phyloP scores from a whole-genome alignment of 2,329 filamentous ascomycete species.

The Stagonosporopsis tanaceti region DNA sequence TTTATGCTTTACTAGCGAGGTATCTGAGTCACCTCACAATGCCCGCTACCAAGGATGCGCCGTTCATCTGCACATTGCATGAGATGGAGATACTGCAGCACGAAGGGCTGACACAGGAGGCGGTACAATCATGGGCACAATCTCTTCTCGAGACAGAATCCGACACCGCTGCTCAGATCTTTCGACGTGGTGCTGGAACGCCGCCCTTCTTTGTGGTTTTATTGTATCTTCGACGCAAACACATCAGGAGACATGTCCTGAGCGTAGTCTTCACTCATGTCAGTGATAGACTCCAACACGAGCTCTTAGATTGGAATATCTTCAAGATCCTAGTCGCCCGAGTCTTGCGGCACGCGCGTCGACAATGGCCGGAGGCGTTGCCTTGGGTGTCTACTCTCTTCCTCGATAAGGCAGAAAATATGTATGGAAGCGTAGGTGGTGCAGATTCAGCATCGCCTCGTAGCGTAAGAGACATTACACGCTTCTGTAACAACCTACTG shows the following conservation, averaged over 20 bases:
- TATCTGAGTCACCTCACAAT: slow-evolving; percentile 30
- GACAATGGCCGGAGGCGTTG: slow-evolving; percentile 41
- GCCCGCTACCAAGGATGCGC: slow-evolving; percentile 5
- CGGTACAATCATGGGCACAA: slow-evolving; percentile 36
- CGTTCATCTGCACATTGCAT: slow-evolving; percentile 22
- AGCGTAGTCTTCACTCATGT: slow-evolving; percentile 37
- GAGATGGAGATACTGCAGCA: slow-evolving; percentile 33
- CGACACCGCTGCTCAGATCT: slow-evolving; percentile 27
- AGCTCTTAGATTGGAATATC: slow-evolving; percentile 30
- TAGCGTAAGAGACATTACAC: slow-evolving; percentile 38
- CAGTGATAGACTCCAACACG: slow-evolving; percentile 21
- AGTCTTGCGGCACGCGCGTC: slow-evolving; percentile 42
- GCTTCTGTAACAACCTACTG: slow-evolving; percentile 60
- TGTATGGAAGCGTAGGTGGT: slow-evolving; percentile 15
- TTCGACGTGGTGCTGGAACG: slow-evolving; percentile 18
- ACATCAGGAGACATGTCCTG: slow-evolving; percentile 32
- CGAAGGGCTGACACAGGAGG: slow-evolving; percentile 25
- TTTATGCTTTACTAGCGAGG: slow-evolving; percentile 40
- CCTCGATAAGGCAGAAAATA: slow-evolving; percentile 30
- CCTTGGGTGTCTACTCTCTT: slow-evolving; percentile 44
- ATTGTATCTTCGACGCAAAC: slow-evolving; percentile 43
- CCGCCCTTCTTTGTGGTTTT: slow-evolving; percentile 45
- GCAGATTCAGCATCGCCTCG: slow-evolving; percentile 5
- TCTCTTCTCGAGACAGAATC: slow-evolving; percentile 31
- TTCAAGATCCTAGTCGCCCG: slow-evolving; percentile 38